These are phyloP conservation scores for Metschnikowia baotianmanensis DNA, from an alignment of 805 yeast genomes.

Conservation along the genomic window DNA sequence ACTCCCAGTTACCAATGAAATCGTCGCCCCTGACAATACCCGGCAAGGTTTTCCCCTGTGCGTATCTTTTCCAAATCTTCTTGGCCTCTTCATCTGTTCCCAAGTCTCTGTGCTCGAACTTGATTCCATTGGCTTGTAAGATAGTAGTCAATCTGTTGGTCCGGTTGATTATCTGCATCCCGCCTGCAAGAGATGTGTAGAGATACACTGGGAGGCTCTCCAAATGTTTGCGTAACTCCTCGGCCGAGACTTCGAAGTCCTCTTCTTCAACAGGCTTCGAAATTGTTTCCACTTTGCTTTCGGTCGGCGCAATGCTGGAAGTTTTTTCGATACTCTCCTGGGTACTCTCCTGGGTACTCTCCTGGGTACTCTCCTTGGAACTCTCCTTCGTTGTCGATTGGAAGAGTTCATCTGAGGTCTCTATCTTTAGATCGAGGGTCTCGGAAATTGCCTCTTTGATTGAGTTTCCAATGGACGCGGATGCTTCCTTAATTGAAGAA, in stretches of 20 bases:
- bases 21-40: slow-evolving; percentile 83
- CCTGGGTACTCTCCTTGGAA: too few relatives aligned
- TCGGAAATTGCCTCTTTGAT: too few relatives aligned
- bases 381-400: too few relatives aligned
- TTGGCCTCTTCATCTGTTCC: slow-evolving; percentile 89
- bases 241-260: slow-evolving; percentile 37
- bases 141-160: slow-evolving; percentile 77
- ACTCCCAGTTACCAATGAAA: slow-evolving; percentile 81
- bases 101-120: slow-evolving; percentile 68
- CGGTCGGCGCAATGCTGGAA: not conserved
- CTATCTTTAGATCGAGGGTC: too few relatives aligned
- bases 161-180: slow-evolving; percentile 72
- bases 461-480: too few relatives aligned
- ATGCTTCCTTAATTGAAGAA: too few relatives aligned
- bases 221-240: slow-evolving; percentile 42
- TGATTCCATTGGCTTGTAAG: slow-evolving; percentile 67
- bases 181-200: slow-evolving; percentile 86
- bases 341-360: too few relatives aligned
- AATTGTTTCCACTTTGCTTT: not conserved
- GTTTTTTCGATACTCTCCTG: too few relatives aligned
- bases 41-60: slow-evolving; percentile 73
- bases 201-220: slow-evolving; percentile 64
- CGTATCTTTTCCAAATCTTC: slow-evolving; percentile 74
- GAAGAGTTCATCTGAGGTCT: too few relatives aligned
- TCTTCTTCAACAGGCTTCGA: slow-evolving; percentile 16